Evolutionary conservation across 202 grass and related monocot species (phyloP).

Genomic region (Bolboschoenoplectus hybrid): DNA sequence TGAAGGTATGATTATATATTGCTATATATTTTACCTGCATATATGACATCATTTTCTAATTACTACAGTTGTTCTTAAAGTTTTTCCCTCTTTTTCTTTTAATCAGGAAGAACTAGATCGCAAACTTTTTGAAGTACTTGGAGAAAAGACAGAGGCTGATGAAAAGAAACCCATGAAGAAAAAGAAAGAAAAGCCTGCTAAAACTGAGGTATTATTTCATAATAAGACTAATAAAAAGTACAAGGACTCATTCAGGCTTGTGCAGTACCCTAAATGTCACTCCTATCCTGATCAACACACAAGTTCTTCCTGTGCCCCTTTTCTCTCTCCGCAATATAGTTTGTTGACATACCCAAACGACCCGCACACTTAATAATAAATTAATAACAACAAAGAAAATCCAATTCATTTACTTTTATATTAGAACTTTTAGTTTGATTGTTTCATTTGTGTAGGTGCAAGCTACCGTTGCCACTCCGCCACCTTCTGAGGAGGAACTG

Average conservation of each 20-base stretch:
- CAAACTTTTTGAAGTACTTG: slow-evolving; percentile 50
- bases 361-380: not conserved
- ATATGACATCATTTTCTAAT: slow-evolving; percentile 3
- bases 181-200: slow-evolving; percentile 58
- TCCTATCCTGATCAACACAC: not conserved
- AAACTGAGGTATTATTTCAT: slow-evolving; percentile 43
- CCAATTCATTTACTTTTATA: slow-evolving; percentile 22
- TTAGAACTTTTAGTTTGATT: slow-evolving; percentile 16
- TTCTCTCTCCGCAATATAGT: not conserved
- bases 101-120: slow-evolving; percentile 51
- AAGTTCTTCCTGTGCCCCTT: not conserved
- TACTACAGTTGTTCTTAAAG: slow-evolving; percentile 21
- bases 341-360: not conserved
- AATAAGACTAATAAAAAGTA: slow-evolving; percentile 12
- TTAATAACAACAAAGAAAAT: not conserved
- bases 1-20: slow-evolving; percentile 44
- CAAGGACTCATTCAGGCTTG: not conserved
- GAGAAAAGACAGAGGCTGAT: slow-evolving; percentile 55
- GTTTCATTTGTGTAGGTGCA: slow-evolving; percentile 40
- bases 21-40: not conserved
- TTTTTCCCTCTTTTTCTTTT: slow-evolving; percentile 6
- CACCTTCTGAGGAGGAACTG: slow-evolving; percentile 46
- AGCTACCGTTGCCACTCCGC: slow-evolving; percentile 30
- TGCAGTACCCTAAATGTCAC: not conserved
- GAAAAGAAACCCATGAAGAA: slow-evolving; percentile 57